phyloP scores from a whole-genome alignment of 345 rosid genomes.

The Syzygium aromaticum region DNA sequence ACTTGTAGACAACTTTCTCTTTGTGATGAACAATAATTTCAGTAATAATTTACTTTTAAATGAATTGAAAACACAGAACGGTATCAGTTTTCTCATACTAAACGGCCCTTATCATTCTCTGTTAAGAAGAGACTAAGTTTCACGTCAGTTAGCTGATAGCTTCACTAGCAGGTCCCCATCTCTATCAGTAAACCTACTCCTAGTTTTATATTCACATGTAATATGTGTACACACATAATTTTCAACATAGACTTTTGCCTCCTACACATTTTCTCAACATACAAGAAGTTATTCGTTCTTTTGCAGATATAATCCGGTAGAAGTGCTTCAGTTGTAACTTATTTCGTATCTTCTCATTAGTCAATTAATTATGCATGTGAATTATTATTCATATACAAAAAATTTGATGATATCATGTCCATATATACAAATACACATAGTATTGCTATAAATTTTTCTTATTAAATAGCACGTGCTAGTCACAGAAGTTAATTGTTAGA shows the following conservation, averaged over 20 bases:
- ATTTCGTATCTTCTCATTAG: neutral
- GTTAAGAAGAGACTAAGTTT: neutral
- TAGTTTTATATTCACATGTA: neutral
- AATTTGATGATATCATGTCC: neutral
- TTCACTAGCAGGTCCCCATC: neutral
- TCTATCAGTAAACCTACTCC: neutral
- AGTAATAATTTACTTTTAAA: neutral
- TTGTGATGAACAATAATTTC: neutral
- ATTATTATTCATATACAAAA: neutral
- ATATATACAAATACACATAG: neutral
- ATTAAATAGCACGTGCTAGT: neutral
- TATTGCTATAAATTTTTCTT: neutral
- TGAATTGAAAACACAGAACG: neutral
- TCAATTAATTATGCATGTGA: neutral
- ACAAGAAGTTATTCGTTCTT: neutral
- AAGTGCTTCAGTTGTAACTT: neutral
- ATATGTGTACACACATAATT: neutral
- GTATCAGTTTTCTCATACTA: neutral
- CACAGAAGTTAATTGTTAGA: neutral
- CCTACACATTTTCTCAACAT: neutral
- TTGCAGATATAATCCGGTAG: neutral
- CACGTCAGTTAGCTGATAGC: neutral
- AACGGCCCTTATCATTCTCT: neutral
- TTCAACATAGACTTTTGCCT: neutral
- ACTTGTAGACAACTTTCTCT: neutral